Conservation (phyloP, 495 filamentous ascomycete genomes). For the Penicillium longicatenatum region DNA sequence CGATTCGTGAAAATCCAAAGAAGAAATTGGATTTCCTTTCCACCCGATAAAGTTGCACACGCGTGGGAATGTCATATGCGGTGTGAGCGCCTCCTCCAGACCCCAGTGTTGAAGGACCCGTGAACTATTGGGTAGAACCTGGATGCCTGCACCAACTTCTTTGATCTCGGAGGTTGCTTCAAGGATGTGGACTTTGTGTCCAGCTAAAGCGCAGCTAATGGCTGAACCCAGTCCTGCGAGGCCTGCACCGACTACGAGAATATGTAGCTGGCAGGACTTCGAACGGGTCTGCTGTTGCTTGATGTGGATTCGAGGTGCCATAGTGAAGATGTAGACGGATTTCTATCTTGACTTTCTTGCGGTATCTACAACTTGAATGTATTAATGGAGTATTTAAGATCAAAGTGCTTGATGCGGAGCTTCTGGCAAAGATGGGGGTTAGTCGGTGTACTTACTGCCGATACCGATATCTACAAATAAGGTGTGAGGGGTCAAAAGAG, state of each 20-base stretch:
- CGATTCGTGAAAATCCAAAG: conserved; percentile 50
- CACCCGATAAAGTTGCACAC: conserved; percentile 58
- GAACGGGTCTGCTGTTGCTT: conserved; percentile 19
- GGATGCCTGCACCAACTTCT: conserved; percentile 55
- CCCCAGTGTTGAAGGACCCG: conserved; percentile 57
- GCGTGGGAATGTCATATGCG: conserved; percentile 50
- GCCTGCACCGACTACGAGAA: conserved; percentile 63
- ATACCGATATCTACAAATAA: conserved; percentile 12
- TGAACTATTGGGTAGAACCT: conserved; percentile 58
- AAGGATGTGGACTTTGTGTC: conserved; percentile 61
- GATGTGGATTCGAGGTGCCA: conserved; percentile 25
- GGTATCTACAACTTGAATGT: background rate
- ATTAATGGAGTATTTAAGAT: conserved; percentile 18
- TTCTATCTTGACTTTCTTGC: background rate
- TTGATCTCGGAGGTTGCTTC: conserved; percentile 59
- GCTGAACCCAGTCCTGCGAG: conserved; percentile 64
- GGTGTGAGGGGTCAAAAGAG: conserved; percentile 6
- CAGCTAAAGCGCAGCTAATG: conserved; percentile 60
- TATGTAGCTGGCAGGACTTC: conserved; percentile 22
- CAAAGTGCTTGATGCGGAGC: background rate
- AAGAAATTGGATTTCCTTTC: conserved; percentile 52
- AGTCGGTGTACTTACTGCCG: conserved; percentile 5
- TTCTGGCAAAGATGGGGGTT: conserved; percentile 25
- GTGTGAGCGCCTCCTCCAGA: conserved; percentile 48
- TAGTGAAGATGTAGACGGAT: conserved; percentile 2